phyloP scores from a whole-genome alignment of 352 stramenopile species.

The Pythium apleroticum region DNA sequence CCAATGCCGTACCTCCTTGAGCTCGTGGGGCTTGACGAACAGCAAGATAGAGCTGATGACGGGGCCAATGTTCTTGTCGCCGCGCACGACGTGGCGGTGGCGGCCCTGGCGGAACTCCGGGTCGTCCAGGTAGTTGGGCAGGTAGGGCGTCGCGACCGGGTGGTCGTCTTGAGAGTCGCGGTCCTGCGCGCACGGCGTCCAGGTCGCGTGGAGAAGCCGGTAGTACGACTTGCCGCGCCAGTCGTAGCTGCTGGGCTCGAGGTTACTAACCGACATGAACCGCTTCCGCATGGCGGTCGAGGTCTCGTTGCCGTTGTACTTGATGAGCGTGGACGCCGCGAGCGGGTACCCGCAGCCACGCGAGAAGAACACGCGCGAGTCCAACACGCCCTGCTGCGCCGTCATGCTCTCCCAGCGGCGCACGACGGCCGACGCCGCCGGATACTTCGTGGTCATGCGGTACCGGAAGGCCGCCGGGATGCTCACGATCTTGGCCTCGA shows the following conservation, averaged over 20 bases:
- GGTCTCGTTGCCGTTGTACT: slow-evolving; percentile 84
- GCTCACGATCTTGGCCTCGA: slow-evolving; percentile 63
- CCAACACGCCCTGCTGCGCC: slow-evolving; percentile 62
- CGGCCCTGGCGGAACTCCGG: slow-evolving; percentile 80
- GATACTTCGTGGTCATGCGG: slow-evolving; percentile 78
- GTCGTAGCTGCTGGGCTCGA: slow-evolving; percentile 70
- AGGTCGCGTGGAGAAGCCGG: slow-evolving; percentile 77
- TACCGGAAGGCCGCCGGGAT: slow-evolving; percentile 71
- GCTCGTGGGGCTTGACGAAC: slow-evolving; percentile 93
- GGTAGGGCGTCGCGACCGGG: slow-evolving; percentile 46
- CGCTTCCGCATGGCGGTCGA: slow-evolving; percentile 36
- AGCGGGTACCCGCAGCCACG: slow-evolving; percentile 83
- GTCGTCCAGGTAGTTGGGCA: slow-evolving; percentile 84
- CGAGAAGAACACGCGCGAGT: slow-evolving; percentile 81
- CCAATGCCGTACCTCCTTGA: slow-evolving; percentile 92
- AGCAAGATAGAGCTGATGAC: slow-evolving; percentile 94
- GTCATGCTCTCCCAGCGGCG: slow-evolving; percentile 71
- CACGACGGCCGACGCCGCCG: slow-evolving; percentile 71
- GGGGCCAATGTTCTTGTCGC: slow-evolving; percentile 88
- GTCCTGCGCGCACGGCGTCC: slow-evolving; percentile 65
- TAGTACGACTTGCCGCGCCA: slow-evolving; percentile 89
- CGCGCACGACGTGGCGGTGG: slow-evolving; percentile 78
- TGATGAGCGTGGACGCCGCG: slow-evolving; percentile 76
- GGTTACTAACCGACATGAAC: slow-evolving; percentile 52
- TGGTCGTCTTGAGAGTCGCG: slow-evolving; percentile 79